phyloP scores from a whole-genome alignment of 208 protist species.

The Leishmania aethiopica region DNA sequence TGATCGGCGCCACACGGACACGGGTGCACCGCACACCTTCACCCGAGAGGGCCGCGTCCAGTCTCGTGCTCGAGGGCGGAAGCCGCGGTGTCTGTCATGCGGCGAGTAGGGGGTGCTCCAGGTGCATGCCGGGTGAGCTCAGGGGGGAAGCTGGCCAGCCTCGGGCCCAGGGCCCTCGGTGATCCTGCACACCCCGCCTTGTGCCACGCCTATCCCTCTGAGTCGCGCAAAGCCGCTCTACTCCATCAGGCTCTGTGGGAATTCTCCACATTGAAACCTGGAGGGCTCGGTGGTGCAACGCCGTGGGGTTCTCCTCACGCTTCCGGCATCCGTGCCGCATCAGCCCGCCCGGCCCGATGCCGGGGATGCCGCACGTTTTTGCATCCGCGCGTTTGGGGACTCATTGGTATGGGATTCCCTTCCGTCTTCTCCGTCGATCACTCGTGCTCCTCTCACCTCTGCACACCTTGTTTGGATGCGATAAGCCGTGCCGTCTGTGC shows the following conservation, averaged over 20 bases:
- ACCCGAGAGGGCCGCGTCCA: too few species aligned
- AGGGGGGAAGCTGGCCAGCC: background rate
- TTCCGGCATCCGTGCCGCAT: too few species aligned
- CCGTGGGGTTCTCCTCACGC: background rate
- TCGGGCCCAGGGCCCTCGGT: background rate
- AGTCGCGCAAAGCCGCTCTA: background rate
- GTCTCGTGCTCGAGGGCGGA: background rate
- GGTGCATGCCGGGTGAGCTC: background rate
- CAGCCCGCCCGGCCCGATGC: background rate
- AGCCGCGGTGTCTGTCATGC: background rate
- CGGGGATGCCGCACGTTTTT: background rate
- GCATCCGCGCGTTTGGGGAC: background rate
- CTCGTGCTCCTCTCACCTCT: background rate
- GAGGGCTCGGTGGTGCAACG: background rate
- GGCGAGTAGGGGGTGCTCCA: background rate
- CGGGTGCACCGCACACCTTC: background rate
- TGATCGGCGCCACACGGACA: background rate
- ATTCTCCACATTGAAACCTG: background rate
- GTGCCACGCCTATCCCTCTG: background rate
- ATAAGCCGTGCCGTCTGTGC: background rate
- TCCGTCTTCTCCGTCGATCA: background rate
- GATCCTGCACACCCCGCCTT: background rate
- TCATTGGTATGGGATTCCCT: background rate
- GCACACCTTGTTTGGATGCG: background rate
- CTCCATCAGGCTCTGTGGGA: background rate